Base-by-base conservation (phyloP, 148 eudicot species). In the Chenopodium album region DNA sequence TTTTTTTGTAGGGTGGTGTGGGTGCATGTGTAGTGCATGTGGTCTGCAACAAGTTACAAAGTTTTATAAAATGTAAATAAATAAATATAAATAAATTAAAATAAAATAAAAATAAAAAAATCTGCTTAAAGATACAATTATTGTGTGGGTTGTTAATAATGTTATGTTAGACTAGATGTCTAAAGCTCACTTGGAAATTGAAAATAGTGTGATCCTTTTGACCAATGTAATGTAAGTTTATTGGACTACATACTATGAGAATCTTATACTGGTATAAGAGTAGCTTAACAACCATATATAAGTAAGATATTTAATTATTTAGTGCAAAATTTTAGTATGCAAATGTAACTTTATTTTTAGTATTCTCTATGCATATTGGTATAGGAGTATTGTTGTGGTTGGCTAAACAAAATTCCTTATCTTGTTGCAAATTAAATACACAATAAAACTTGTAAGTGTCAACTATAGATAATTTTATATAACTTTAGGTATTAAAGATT, bases 1-100 rank as follows among this genome's bases (percentile, higher is more conserved):
- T 34, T 48, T 73, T 73, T 73, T 20, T 23, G 2, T 22, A 14
- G 10, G 31, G 75, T 62, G 76, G 64, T 73, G 73, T 78, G 79
- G 69, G 62, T 75, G 78, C 82, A 78, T 79, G 78, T 66, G 83
- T 60, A 14, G 73, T 65, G 77, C 89, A 87, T 83, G 84, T 87
- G 89, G 77, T 68, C 77, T 28, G 71, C 52, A 34, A 72, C 81
- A 46, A 44, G 73, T 44, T 81, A 29, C 73, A 6, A 50, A 47
- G 26, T 26, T 79, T 70, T 46, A 79, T 23, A 72, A 66, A 13
- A 44, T 26, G 8, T n/a, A 28, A 9, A 29, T 12, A 67, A 0
- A 67, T 12, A 3, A 29, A 9, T 13, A 1, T 11, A 23, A n/a
- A 9, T 9, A 17, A 23, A 23, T 41, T 0, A 41, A 41, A 41